These are phyloP conservation scores for Castanea mollissima DNA, from an alignment of 306 rosid genomes.

Conservation along the genomic window DNA sequence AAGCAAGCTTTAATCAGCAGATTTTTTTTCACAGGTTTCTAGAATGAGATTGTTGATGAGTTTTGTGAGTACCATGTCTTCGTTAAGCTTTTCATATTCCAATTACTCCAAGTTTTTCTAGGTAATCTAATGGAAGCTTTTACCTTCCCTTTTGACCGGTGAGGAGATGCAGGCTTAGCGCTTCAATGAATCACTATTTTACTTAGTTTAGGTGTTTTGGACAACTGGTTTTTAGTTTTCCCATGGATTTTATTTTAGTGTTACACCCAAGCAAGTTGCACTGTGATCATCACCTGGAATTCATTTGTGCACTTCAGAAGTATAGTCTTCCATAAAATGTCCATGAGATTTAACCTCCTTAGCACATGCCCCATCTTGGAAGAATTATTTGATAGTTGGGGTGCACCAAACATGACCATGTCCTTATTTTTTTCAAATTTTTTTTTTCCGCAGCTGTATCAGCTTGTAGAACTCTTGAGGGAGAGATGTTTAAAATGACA, in stretches of 20 bases:
- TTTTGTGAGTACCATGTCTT: neutral
- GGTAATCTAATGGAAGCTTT: neutral
- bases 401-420: neutral
- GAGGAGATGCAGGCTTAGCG: neutral
- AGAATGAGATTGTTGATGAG: neutral
- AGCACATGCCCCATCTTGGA: neutral
- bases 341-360: neutral
- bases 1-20: neutral
- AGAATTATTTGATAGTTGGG: neutral
- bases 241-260: neutral
- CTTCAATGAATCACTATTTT: neutral
- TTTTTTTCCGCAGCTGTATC: slow-evolving; percentile 34
- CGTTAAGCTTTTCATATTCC: neutral
- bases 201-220: neutral
- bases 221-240: neutral
- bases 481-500: slow-evolving; percentile 61
- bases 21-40: neutral
- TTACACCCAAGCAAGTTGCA: neutral
- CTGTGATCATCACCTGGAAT: neutral
- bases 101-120: neutral
- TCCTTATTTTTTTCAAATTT: neutral
- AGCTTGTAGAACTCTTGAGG: slow-evolving; percentile 50
- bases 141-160: neutral
- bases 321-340: neutral
- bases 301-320: neutral